phyloP scores from a whole-genome alignment of 306 rosid species.

The Amphicarpaea edgeworthii region DNA sequence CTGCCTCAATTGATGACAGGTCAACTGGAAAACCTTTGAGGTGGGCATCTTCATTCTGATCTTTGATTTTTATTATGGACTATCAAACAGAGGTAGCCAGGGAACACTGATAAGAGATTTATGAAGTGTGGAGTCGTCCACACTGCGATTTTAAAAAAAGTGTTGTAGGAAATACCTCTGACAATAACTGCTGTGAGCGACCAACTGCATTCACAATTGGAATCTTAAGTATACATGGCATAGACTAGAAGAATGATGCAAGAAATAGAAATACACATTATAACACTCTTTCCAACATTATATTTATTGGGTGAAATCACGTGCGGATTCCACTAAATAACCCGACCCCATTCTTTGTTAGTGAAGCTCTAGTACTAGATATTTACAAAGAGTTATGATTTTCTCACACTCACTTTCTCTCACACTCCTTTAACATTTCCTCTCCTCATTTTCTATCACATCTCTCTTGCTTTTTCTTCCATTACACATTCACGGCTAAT shows the following conservation, averaged over 20 bases:
- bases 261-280: background rate
- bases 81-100: constrained; percentile 44
- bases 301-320: background rate
- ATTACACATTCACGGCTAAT: background rate
- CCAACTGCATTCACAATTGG: constrained; percentile 75
- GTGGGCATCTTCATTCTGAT: constrained; percentile 59
- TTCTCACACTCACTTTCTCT: background rate
- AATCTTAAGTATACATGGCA: constrained; percentile 42
- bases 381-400: background rate
- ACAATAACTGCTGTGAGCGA: constrained; percentile 65
- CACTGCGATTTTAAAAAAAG: background rate
- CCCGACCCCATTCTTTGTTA: background rate
- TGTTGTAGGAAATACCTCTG: constrained; percentile 58
- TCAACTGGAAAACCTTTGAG: constrained; percentile 81
- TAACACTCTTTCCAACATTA: background rate
- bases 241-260: constrained; percentile 15
- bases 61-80: constrained; percentile 71
- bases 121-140: constrained; percentile 8
- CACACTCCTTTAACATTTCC: too few species aligned
- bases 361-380: background rate
- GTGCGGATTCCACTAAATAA: constrained; percentile 19
- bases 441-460: background rate
- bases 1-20: constrained; percentile 67
- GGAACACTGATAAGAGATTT: constrained; percentile 35
- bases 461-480: background rate